Evolutionary conservation across 345 rosid genomes (phyloP), one percentile per base, ranked within the genome.

Genomic region (Trapa bicornis): DNA sequence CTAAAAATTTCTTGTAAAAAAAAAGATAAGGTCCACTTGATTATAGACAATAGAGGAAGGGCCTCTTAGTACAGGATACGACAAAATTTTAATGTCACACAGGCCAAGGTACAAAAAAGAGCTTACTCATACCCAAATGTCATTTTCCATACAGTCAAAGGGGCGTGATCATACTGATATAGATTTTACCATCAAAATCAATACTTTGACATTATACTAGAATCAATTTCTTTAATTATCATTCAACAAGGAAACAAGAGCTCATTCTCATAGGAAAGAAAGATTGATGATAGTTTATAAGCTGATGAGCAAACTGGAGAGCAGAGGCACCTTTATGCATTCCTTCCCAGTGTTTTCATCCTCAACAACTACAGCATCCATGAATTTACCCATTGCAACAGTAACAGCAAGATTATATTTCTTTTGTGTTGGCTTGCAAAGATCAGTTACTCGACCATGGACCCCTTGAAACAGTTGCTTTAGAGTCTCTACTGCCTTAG

Each of bases 311-410:
- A 78, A 75, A 41, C 37, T 43, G 50, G 67, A 41, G 39, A 65
- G 35, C 52, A 8, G 32, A 48, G 50, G 39, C 81, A 94, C 99
- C 96, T 94, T 94, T 78, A 94, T 91, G 81, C 99, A 91, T 84
- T 89, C 99, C 80, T 91, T 94, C 72, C 96, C 97, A 0, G 93
- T 91, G 68, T 66, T 78, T 83, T 94, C 99, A 84, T 94, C 96
- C 76, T 94, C 97, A 39, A 91, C 99, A 65, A 94, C 96, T 54
- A 91, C 93, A 2, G 97, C 92, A 84, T 94, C 99, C 97, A 94
- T 94, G 78, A 94, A 94, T 84, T 74, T 89, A 39, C 99, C 99
- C 99, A 94, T 94, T 41, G 96, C 93, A 75, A 94, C 99, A 68
- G 96, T 94, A 73, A 94, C 88, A 70, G 97, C 99, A 77, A 94